Conservation (phyloP, 2,329 filamentous ascomycete genomes). For the Alternaria arbusti region DNA sequence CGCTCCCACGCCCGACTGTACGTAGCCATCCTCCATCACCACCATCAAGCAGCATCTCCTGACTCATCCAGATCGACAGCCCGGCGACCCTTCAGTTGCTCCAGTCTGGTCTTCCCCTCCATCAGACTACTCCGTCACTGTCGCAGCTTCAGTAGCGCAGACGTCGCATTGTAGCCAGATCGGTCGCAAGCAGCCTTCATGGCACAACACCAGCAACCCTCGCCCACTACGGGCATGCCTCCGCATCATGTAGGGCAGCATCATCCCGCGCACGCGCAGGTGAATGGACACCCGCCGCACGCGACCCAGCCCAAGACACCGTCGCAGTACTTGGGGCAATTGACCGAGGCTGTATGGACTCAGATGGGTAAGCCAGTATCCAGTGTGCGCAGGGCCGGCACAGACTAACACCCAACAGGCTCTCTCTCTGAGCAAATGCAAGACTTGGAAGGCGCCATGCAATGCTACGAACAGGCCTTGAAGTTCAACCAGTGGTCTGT, state of each 20-base stretch:
- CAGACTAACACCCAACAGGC: constrained; percentile 59
- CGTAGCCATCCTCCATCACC: neutral
- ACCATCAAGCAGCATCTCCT: constrained; percentile 2
- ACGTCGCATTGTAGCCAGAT: constrained; percentile 14
- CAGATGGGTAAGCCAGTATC: constrained; percentile 74
- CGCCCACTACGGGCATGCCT: constrained; percentile 76
- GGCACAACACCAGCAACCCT: constrained; percentile 77
- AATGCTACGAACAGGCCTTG: constrained; percentile 88
- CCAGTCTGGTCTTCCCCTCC: constrained; percentile 6
- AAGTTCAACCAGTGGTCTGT: constrained; percentile 88
- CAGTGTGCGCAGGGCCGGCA: constrained; percentile 16
- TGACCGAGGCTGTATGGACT: constrained; percentile 91
- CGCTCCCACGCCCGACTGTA: constrained; percentile 19
- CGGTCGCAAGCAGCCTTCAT: constrained; percentile 51
- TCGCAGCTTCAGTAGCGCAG: constrained; percentile 16
- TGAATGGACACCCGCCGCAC: constrained; percentile 62
- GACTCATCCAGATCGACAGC: neutral
- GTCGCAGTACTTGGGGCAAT: constrained; percentile 74
- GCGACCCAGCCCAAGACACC: constrained; percentile 66
- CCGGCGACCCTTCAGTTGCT: constrained; percentile 1
- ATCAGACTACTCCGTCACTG: constrained; percentile 14
- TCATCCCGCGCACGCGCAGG: constrained; percentile 66
- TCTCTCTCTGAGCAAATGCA: constrained; percentile 86
- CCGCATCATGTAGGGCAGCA: constrained; percentile 72
- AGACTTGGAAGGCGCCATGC: constrained; percentile 85